Base-by-base conservation (phyloP, 2,329 filamentous ascomycete species). In the Cercospora sp. region DNA sequence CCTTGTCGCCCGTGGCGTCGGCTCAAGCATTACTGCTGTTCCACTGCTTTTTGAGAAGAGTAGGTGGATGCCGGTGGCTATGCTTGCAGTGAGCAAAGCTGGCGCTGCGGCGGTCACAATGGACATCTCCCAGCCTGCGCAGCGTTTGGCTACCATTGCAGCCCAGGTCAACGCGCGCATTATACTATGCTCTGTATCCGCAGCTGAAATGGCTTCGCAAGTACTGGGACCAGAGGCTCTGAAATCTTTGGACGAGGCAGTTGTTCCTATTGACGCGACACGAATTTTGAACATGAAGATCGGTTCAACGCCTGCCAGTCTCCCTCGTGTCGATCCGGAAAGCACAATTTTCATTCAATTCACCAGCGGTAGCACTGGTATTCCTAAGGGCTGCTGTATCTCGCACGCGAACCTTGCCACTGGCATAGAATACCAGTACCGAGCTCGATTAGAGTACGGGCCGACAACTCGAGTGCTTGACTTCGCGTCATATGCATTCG, bases 71-170 rank as follows among this genome's bases (percentile, higher is more conserved):
- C 68, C 69, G 26, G 69, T 77, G 33, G 75, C 69, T 33, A 73
- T 75, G 60, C 68, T 73, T 60, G 75, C 69, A 45, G 60, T 68
- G 8, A 75, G 78, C 70, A 79, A 78, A 68, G 74, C 74, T 12
- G 76, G 76, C 42, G 74, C 68, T 7, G 71, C 74, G 13, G 73
- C 74, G 16, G 75, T 75, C 2, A 65, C 73, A 16, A 72, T 77
- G 64, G 76, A 78, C 42, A 68, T 73, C 18, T 71, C 68, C 2
- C 69, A 71, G 10, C 75, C 75, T 13, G n/a, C 66, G 12, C 71
- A 71, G 13, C 72, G 76, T 10, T 69, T 77, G 2, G 69, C 72
- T 31, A 72, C 66, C 30, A 75, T 78, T 53, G 69, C 73, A 1
- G 30, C 69, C 12, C 72, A 78, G 55, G 71, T 74, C 5, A 36